Conservation (phyloP, 2,329 filamentous ascomycete genomes). For the Intubia oerlemansii region DNA sequence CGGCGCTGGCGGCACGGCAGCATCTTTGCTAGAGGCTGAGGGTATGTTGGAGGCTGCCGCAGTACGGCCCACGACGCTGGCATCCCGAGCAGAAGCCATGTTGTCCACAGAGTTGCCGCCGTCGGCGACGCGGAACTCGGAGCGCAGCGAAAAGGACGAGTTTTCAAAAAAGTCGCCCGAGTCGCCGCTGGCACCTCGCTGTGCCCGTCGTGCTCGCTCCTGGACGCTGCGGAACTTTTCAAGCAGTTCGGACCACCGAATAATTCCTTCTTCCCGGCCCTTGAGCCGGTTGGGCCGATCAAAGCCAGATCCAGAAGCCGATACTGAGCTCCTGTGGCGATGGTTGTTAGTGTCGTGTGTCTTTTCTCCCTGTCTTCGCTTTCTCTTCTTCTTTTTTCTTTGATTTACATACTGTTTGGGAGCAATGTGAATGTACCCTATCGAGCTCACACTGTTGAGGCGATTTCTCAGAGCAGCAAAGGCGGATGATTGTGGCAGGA, state of each 20-base stretch:
- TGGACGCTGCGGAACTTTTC: conserved; percentile 90
- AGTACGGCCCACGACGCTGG: too few relatives aligned
- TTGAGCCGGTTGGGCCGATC: conserved; percentile 62
- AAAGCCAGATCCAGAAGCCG: conserved; percentile 27
- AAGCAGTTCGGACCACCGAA: conserved; percentile 79
- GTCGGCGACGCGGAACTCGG: conserved; percentile 20
- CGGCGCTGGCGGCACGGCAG: conserved; percentile 19
- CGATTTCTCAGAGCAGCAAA: conserved; percentile 94
- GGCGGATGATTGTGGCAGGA: conserved; percentile 91
- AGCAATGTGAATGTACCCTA: conserved; percentile 77
- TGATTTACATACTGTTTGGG: conserved; percentile 61
- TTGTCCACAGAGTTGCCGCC: too few relatives aligned
- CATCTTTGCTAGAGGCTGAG: conserved; percentile 26
- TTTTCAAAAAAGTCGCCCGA: conserved; percentile 18
- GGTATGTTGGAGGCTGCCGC: too few relatives aligned
- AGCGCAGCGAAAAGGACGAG: conserved; percentile 16
- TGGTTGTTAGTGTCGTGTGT: too few relatives aligned
- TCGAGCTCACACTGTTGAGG: conserved; percentile 89
- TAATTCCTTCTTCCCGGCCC: conserved; percentile 59
- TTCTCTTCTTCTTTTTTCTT: too few relatives aligned
- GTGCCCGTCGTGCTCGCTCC: conserved; percentile 56
- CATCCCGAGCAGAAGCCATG: too few relatives aligned
- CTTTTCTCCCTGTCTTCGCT: too few relatives aligned
- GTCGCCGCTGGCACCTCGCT: conserved; percentile 33
- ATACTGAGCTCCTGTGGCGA: too few relatives aligned